Base-by-base conservation (phyloP, 768 basidiomycete genomes). In the Boletus sp. region DNA sequence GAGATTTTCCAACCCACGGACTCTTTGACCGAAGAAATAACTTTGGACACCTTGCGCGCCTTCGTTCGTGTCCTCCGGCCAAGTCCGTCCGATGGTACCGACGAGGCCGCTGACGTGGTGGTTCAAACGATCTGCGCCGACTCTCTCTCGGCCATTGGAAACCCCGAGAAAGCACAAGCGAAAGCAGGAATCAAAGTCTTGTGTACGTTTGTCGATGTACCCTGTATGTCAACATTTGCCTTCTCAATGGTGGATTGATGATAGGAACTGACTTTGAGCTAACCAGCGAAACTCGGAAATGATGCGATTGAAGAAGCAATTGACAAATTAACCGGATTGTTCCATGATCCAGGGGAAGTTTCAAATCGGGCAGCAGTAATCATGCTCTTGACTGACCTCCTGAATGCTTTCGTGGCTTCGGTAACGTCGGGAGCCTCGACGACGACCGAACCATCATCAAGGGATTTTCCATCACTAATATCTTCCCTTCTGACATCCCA, bases 1-100 rank as follows among this genome's bases (percentile, higher is more conserved):
- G 59, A 98, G 93, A 89, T 98, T 34, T 90, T 98, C 70, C 93
- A 98, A 77, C 91, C 96, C 1, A 87, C 85, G 2, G 95, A 98
- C 66, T 48, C 73, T 7, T 71, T 80, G 32, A 90, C 89, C 7
- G 92, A 96, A 65, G 75, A 77, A 34, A 80, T 83, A 48, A 91
- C 95, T 1, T 74, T 97, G 29, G 77, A 79, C 30, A 78, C 93
- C 0, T 78, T 85, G 1, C 85, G 87, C 61, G 75, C 78, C 6
- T 79, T 99, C n/a, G 77, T 96, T 40, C 73, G 77, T 48, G 88
- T 88, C 0, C 82, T 97, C 10, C 88, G 90, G 67, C 70, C 78
- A 3, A 73, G 72, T 53, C 34, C 57, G 1, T 73, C 74, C 15
- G 73, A 75, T 17, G 70, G 70, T 41, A 64, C 69, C 30, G 74